Evolutionary conservation across 768 basidiomycete species (phyloP).

Genomic region (Phylloporus rhodoxanthus): DNA sequence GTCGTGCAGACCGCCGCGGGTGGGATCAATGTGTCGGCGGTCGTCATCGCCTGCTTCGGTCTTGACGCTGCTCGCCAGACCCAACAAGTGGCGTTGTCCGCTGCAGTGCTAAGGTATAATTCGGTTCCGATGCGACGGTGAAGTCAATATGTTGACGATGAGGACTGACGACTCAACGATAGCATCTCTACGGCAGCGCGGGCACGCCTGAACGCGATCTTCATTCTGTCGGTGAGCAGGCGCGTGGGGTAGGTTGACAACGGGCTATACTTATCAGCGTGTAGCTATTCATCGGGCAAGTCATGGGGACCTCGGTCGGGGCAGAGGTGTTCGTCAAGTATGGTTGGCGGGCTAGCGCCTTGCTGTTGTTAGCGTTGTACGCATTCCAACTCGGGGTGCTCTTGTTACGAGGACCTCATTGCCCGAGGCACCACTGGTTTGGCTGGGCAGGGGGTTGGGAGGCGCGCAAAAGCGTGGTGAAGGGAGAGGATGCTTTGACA

Average conservation of each 20-base stretch:
- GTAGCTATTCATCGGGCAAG: constrained; percentile 69
- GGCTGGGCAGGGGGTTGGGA: constrained; percentile 57
- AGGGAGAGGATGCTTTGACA: neutral
- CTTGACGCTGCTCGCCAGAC: constrained; percentile 73
- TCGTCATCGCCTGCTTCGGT: constrained; percentile 63
- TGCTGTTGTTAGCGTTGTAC: constrained; percentile 53
- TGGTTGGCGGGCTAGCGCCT: constrained; percentile 68
- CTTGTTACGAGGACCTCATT: constrained; percentile 64
- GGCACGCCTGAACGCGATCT: constrained; percentile 71
- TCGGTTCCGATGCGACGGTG: neutral
- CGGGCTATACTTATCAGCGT: neutral
- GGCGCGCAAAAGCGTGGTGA: constrained; percentile 36
- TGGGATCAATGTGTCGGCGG: constrained; percentile 62
- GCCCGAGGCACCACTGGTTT: constrained; percentile 44
- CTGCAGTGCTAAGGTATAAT: constrained; percentile 50
- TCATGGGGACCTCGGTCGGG: constrained; percentile 74
- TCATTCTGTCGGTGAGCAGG: constrained; percentile 56
- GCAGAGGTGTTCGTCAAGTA: constrained; percentile 61
- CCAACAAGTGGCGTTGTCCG: constrained; percentile 62
- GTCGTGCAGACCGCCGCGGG: constrained; percentile 64
- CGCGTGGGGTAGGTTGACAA: neutral
- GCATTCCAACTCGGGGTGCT: constrained; percentile 53
- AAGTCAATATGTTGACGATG: constrained; percentile 3
- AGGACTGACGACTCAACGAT: neutral
- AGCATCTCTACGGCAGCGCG: constrained; percentile 43